Base-by-base conservation (phyloP, 2,329 filamentous ascomycete genomes). In the Mollisiaceae sp. region DNA sequence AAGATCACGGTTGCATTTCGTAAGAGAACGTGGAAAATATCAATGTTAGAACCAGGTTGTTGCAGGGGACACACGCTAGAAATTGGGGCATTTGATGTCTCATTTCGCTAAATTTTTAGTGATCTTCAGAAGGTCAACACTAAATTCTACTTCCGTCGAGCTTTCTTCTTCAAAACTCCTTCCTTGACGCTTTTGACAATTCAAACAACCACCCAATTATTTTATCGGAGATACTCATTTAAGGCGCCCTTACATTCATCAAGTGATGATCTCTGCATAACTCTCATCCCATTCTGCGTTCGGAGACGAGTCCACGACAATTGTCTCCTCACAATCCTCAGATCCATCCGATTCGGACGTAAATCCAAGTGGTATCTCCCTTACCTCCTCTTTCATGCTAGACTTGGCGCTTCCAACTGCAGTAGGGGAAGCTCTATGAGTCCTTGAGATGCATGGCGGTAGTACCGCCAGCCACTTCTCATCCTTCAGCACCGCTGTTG, bases 361-460 rank as follows among this genome's bases (percentile, higher is more conserved):
- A 2, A n/a, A n/a, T 24, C 20, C 45, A n/a, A 50, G 45, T 24
- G 20, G n/a, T 11, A 50, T 22, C 45, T 50, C n/a, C n/a, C 45
- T 50, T 15, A 54, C 22, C 27, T 35, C 50, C 22, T 27, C 50
- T 54, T 54, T 27, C 12, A 32, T 18, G 32, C 20, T n/a, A 50
- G n/a, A 11, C 45, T 50, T 50, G 11, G 14, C n/a, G 8, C 12
- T 18, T 35, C 22, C 24, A 15, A 12, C n/a, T 32, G 8, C n/a
- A 14, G 15, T 2, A 27, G 24, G 12, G 6, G 50, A 32, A 32
- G 22, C 11, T 18, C n/a, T 54, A 20, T n/a, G 24, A 22, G 24
- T 18, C 15, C 50, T 54, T 8, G 27, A 54, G n/a, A 54, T 54
- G 18, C 50, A 54, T 18, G 50, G 50, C 12, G 50, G 50, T n/a